Base-by-base conservation (phyloP, 2,329 filamentous ascomycete genomes). In the Chrysosporium queenslandicum region DNA sequence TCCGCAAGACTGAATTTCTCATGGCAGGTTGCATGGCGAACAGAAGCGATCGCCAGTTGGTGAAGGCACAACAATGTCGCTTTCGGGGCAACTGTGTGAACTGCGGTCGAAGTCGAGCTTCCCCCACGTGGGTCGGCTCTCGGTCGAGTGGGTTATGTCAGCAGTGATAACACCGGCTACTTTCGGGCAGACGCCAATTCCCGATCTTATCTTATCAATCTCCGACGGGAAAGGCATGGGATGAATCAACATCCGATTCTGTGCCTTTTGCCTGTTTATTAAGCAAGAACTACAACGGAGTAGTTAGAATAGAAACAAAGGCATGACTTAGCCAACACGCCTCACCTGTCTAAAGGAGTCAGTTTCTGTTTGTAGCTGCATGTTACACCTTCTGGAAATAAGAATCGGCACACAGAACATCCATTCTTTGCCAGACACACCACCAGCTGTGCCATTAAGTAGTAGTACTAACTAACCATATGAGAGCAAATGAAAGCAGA, bases 1-100 rank as follows among this genome's bases (percentile, higher is more conserved):
- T 61, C 62, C 59, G 60, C 57, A 58, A 55, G 52, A 69, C 47
- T 48, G 62, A 64, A 60, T 64, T 66, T 63, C 50, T 49, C 59
- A 52, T 49, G 54, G 30, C 11, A 54, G 37, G 21, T 25, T 52
- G 53, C 55, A 57, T 57, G 39, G 27, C 32, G 39, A 48, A 46
- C 16, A 18, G 21, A 29, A 12, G 14, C n/a, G n/a, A 30, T 34
- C 23, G 32, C 43, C 32, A 29, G 21, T 37, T 3, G 25, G 20
- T 42, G 27, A 47, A 36, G 9, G 18, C 18, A 29, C 46, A 39
- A 29, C 46, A 39, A 39, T 21, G 32, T 48, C 34, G 34, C 11
- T 39, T n/a, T 29, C 40, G 11, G 4, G 16, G 40, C 37, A 43
- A 43, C 18, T 12, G 20, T 4, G 4, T 25, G 25, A 20, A 21